Evolutionary conservation across 768 basidiomycete species (phyloP), one percentile per base, ranked within the genome.

Genomic region (Xerocomellus intermedius): DNA sequence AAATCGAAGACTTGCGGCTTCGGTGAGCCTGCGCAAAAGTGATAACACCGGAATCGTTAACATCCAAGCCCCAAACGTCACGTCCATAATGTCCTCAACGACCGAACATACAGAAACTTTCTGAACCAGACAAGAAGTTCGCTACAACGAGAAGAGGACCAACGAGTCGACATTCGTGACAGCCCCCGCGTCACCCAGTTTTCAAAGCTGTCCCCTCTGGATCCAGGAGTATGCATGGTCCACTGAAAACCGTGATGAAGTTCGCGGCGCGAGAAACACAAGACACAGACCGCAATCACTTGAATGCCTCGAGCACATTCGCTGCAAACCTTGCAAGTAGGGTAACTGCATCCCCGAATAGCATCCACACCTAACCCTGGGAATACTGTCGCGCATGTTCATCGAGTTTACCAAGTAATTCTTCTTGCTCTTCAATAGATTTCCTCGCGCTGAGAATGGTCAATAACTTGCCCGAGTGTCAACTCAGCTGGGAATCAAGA

Each of bases 351-450:
- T 8, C 24, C 13, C 5, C 32, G 2, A 39, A 48, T 21, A 33
- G 6, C 12, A 19, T 19, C 21, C 37, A 50, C 7, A 21, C 17
- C 32, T 14, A 4, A 16, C n/a, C 24, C 48, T 54, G 57, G 24
- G 59, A 30, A 36, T 47, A 41, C 17, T 12, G 46, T 41, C 59
- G 60, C 13, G 62, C 63, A 21, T 75, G 62, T 6, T 66, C 58
- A 26, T 83, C 81, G 14, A 82, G 64, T 57, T 68, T 70, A 1
- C 72, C 64, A 8, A 82, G 63, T 38, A 82, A 73, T 48, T 72
- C 69, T 39, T 67, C 66, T 57, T 74, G 80, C 49, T 77, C 77
- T 39, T 79, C 76, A 4, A 59, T 50, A 5, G 76, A 67, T 58
- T 76, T 77, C 19, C 71, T 73, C 5, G 71, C 74, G 52, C 79